Evolutionary conservation across 1,139 yeast genomes (phyloP).

Genomic region (Lodderomyces jiufengensis): DNA sequence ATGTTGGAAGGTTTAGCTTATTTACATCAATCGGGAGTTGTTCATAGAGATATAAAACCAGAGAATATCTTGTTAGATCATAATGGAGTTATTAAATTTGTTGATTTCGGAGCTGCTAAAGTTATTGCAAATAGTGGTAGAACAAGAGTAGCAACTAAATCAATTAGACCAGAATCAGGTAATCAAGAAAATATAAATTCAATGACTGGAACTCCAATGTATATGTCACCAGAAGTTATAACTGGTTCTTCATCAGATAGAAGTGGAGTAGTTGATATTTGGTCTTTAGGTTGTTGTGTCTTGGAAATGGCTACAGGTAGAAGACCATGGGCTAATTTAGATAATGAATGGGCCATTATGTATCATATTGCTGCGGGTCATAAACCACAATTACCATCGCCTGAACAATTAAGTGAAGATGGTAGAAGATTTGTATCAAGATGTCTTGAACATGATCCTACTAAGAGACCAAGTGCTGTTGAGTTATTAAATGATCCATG

Average conservation of each 20-base stretch:
- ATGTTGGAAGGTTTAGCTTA: conserved; percentile 95
- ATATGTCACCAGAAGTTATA: conserved; percentile 97
- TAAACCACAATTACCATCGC: conserved; percentile 77
- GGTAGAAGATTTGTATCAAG: conserved; percentile 71
- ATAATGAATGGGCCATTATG: conserved; percentile 98
- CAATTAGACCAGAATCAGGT: conserved; percentile 11
- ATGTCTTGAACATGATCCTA: conserved; percentile 83
- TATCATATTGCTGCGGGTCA: conserved; percentile 97
- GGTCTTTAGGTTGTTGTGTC: conserved; percentile 83
- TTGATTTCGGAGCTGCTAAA: conserved; percentile 97
- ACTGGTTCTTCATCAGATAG: conserved; percentile 69
- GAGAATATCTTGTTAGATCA: conserved; percentile 89
- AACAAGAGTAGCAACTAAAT: conserved; percentile 23
- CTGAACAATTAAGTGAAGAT: conserved; percentile 69
- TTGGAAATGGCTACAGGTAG: conserved; percentile 81
- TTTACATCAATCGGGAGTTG: conserved; percentile 92
- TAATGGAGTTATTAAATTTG: conserved; percentile 90
- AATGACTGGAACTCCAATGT: conserved; percentile 98
- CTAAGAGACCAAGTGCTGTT: conserved; percentile 74
- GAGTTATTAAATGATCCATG: conserved; percentile 89
- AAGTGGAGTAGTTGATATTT: conserved; percentile 75
- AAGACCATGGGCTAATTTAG: conserved; percentile 87
- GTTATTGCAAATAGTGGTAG: conserved; percentile 75
- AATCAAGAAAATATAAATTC: conserved; percentile 33
- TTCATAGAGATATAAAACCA: conserved; percentile 95